Base-by-base conservation (phyloP, 139 green algal species). In the Klebsormidium nitens region DNA sequence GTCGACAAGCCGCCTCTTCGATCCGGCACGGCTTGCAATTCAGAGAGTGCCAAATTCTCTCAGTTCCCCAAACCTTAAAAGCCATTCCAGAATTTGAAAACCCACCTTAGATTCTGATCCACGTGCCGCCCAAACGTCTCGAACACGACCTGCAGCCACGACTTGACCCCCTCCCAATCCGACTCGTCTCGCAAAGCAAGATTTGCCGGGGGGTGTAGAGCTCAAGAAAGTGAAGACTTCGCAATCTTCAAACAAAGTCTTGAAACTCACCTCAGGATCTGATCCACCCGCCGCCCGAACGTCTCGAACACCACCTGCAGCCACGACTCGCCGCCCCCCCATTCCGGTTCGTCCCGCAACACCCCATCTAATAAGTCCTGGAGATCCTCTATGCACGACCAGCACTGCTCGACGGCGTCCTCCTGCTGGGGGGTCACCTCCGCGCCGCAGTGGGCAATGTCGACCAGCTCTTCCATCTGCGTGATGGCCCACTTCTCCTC, bases 391-490 rank as follows among this genome's bases (percentile, higher is more conserved):
- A 75, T 40, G 59, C 57, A 69, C 5, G 32, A 49, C 29, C 36
- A 32, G n/a, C 67, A 46, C 14, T 57, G 40, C 14, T 57, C 37
- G 14, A 68, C 67, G 0, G 29, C 28, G 5, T 75, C 57, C 23
- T 66, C 67, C 36, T 75, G 55, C 23, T 32, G 19, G 19, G 40
- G 17, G 34, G n/a, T 17, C 38, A 75, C 56, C 14, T 49, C 34
- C 1, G 67, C 44, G 19, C 67, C 47, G 47, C 58, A 36, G 35
- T 69, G 42, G 34, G 67, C 52, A 19, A 74, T 65, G 56, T 73
- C 49, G 48, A 32, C 66, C 31, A 73, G 6, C 3, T 73, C 47
- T 1, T 73, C 49, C 48, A 73, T 73, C 66, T 73, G 66, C 40
- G 19, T 14, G 23, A n/a, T 55, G 23, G 23, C 46, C 46, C 23